A percentile compares a stretch with the other conserved stretches of the same genome.
Evolutionary conservation across 352 stramenopile species (phyloP).

Genomic region (Globisporangium paroecandrum): DNA sequence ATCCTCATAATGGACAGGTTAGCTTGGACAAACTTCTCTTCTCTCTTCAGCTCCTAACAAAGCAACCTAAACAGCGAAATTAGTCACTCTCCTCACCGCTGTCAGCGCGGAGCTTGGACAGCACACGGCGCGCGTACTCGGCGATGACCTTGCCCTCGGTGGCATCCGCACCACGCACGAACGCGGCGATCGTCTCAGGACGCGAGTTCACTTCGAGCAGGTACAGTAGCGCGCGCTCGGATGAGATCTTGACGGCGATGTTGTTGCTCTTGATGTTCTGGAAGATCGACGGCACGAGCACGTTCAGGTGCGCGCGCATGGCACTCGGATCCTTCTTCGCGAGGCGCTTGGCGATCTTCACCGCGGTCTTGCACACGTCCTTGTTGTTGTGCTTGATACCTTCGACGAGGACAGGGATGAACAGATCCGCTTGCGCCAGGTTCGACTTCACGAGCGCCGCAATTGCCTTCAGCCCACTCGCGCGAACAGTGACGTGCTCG

Average conservation of each 20-base stretch:
- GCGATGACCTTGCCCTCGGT: conserved; percentile 80
- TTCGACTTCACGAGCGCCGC: conserved; percentile 54
- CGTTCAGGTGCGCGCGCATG: conserved; percentile 46
- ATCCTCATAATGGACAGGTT: too few relatives aligned
- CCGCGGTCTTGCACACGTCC: conserved; percentile 66
- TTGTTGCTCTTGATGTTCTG: conserved; percentile 88
- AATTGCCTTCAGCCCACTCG: conserved; percentile 50
- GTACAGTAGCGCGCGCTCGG: conserved; percentile 84
- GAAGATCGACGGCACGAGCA: conserved; percentile 78
- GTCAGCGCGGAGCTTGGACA: conserved; percentile 84
- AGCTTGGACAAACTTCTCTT: too few relatives aligned
- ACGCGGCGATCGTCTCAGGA: conserved; percentile 75
- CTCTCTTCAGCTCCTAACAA: neutral
- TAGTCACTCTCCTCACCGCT: conserved; percentile 83
- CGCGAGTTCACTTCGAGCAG: conserved; percentile 83
- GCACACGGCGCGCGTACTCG: conserved; percentile 84
- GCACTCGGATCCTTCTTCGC: conserved; percentile 62
- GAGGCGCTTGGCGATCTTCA: conserved; percentile 71
- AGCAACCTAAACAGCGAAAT: neutral
- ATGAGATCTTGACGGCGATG: conserved; percentile 83
- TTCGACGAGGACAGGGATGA: conserved; percentile 62
- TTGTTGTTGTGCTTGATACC: conserved; percentile 75
- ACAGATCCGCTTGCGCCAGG: conserved; percentile 26
- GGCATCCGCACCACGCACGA: conserved; percentile 42
- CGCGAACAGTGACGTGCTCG: conserved; percentile 63